These are phyloP conservation scores for Alternaria conjuncta DNA, from an alignment of 2,329 filamentous ascomycete genomes.

Conservation along the genomic window DNA sequence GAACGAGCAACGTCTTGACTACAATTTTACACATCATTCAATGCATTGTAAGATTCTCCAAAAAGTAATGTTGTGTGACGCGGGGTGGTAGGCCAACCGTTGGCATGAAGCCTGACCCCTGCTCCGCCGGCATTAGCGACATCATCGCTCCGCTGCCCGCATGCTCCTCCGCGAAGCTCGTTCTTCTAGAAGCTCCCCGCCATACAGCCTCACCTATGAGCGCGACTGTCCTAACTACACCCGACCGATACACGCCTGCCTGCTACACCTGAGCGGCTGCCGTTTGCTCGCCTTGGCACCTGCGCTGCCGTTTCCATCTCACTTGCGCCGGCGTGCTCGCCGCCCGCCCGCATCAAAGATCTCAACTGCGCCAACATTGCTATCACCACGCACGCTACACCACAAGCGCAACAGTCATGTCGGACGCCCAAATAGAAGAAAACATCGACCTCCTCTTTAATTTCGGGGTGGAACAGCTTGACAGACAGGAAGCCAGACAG, in stretches of 20 bases:
- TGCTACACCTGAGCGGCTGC: background rate
- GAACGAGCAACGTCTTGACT: background rate
- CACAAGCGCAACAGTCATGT: conserved; percentile 9
- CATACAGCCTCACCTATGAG: conserved; percentile 16
- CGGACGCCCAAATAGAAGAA: conserved; percentile 13
- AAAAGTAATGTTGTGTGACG: background rate
- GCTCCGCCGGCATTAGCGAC: conserved; percentile 13
- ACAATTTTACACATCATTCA: background rate
- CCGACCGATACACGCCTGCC: background rate
- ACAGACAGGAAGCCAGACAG: conserved; percentile 23
- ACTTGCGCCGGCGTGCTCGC: conserved; percentile 8
- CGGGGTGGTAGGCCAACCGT: background rate
- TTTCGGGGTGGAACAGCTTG: conserved; percentile 19
- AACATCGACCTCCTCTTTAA: conserved; percentile 16
- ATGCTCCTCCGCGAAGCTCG: conserved; percentile 24
- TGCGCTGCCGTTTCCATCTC: background rate
- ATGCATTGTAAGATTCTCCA: background rate
- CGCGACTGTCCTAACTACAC: background rate
- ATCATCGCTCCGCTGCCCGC: conserved; percentile 10
- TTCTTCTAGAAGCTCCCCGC: conserved; percentile 16
- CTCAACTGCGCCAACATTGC: background rate
- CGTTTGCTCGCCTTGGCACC: background rate
- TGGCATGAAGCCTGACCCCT: conserved; percentile 7
- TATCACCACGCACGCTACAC: background rate
- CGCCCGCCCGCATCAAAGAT: background rate